Evolutionary conservation across 441 rosid species (phyloP).

Genomic region (Pelargonium australe): DNA sequence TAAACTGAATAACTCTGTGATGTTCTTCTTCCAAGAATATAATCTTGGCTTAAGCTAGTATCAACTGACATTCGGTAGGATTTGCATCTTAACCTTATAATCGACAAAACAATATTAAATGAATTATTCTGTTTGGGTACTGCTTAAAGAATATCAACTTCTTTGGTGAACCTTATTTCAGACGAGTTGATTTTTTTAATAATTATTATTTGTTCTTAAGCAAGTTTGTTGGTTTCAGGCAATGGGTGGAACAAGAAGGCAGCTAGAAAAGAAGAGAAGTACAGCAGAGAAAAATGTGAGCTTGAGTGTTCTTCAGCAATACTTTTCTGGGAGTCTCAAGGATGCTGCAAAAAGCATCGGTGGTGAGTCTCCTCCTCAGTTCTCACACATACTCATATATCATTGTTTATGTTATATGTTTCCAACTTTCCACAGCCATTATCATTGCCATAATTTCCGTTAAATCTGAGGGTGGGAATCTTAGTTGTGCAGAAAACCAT

Average conservation of each 20-base stretch:
- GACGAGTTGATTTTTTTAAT: not conserved
- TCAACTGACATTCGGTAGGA: no score
- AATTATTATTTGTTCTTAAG: not conserved
- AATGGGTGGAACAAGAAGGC: slow-evolving; percentile 33
- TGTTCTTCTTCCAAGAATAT: no score
- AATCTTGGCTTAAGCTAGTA: no score
- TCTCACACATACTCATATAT: slow-evolving; percentile 4
- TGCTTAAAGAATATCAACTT: not conserved
- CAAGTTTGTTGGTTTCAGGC: slow-evolving; percentile 29
- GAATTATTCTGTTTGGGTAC: no score
- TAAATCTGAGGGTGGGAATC: not conserved
- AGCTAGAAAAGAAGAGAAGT: slow-evolving; percentile 56
- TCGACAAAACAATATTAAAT: no score
- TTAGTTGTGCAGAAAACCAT: not conserved
- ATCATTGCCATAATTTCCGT: not conserved
- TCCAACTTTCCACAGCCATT: not conserved
- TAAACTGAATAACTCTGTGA: no score
- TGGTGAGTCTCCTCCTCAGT: slow-evolving; percentile 42
- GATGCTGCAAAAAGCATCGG: slow-evolving; percentile 96
- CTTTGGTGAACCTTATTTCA: not conserved
- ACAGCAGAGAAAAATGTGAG: slow-evolving; percentile 84
- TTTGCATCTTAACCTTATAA: no score
- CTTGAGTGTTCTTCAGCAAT: slow-evolving; percentile 75
- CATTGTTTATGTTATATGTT: not conserved
- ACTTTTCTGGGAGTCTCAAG: slow-evolving; percentile 89